Base-by-base conservation (phyloP, 768 basidiomycete species). In the Pleurotus cornucopiae region DNA sequence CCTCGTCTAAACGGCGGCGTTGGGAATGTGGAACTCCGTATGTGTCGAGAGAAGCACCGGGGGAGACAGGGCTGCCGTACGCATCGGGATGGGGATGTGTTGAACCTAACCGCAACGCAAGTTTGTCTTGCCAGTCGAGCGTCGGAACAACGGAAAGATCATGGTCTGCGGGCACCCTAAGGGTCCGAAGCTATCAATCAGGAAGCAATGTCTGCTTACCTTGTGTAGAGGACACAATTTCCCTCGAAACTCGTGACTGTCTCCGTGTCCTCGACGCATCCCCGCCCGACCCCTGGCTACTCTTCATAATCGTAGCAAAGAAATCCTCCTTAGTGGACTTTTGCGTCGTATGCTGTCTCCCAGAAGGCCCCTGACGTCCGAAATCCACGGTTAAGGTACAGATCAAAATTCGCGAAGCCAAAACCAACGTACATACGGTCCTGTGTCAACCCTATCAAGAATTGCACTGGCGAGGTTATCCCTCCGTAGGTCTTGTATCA, bases 391-490 rank as follows among this genome's bases (percentile, higher is more conserved):
- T 51, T 43, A 45, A 47, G 56, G 54, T 57, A 57, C 30, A 58
- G 47, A 25, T 26, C 26, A 39, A 52, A 46, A 25, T 11, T 20
- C 54, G 45, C 30, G 46, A 40, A 20, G 40, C 6, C 16, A 16
- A 37, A 58, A 30, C 56, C 14, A 25, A 68, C 85, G 53, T 54
- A 89, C 91, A 68, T 91, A 93, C 59, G 90, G 89, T 9, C 89
- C 89, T 39, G 80, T 76, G 62, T 92, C 88, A 40, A 94, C 91
- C 64, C 89, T 76, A 55, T 75, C 78, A 26, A 91, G 71, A 54
- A 95, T 89, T 58, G 91, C 88, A 30, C 83, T 74, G 1, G 93
- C 91, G 40, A 93, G 78, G 43, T 85, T 79, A 63, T 94, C 91
- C 58, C 82, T 79, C 53, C 80, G 78, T 45, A 91, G 68, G 61